Base-by-base conservation (phyloP, 202 grass and related monocot species). In the Zizania palustris region DNA sequence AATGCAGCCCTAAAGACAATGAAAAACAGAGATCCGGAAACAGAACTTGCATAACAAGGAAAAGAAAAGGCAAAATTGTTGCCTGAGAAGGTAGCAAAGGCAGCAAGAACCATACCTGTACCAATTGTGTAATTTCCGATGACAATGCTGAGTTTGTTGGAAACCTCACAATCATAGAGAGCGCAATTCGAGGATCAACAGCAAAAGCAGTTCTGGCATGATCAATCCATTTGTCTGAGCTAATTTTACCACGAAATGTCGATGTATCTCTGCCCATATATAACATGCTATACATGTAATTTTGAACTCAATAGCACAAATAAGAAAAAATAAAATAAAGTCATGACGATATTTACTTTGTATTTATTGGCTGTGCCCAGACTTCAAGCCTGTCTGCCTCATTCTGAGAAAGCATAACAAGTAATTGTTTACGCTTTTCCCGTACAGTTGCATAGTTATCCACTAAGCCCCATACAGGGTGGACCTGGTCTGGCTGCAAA, bases 301-400 rank as follows among this genome's bases (percentile, higher is more conserved):
- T 60, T 70, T 12, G 4, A 75, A 69, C 15, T 72, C 51, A 75
- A 49, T 28, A 67, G 60, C 21, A 77, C n/a, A 65, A 58, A 46
- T 55, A 85, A 5, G 79, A 91, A 77, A 53, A 28, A 28, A 28
- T 28, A 28, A 76, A 50, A 65, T 62, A 54, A 71, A 56, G 57
- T 69, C 63, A 64, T 10, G 3, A 43, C 42, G 51, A 55, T 56
- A 80, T 48, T 56, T 98, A 95, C 96, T 98, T 98, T 34, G 86
- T 95, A 79, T 98, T 95, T 84, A 92, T 75, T 59, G 89, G 96
- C 73, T 98, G 89, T 66, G 96, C 91, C 96, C 96, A 98, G 63
- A 98, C 91, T 85, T 98, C 96, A 76, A 98, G 89, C 77, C 91
- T 92, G 55, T 98, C 96, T 70, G 89, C 76, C 90, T 98, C 96